Base-by-base conservation (phyloP, 129 eudicot genomes). In the Artemisia tridentata region DNA sequence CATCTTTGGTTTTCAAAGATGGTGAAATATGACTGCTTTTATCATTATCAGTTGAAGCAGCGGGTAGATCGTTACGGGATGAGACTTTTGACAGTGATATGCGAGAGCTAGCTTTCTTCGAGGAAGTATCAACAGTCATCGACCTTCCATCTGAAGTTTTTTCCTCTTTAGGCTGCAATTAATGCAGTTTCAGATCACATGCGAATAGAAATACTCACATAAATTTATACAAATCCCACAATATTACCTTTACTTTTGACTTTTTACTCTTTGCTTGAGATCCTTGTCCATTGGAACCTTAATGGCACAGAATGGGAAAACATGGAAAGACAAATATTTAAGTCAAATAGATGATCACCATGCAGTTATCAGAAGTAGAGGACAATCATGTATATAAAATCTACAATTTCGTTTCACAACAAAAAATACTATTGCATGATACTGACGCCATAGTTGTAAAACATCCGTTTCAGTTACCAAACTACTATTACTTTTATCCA, bases 241-340 rank as follows among this genome's bases (percentile, higher is more conserved):
- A 63, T 45, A n/a, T 83, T 83, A 88, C 97, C 97, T 83, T 87
- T 60, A 31, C 76, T 81, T 85, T 95, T 41, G 81, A 64, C 85
- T 72, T 87, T 73, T 74, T 51, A 75, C 73, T 90, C 83, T 83
- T 95, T 31, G 82, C 57, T 74, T 80, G 92, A 80, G 97, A 79
- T 80, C 91, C 91, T 86, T 76, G 86, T 58, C 88, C 96, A 76
- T 81, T 86, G 58, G 96, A 74, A 83, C 82, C 97, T 92, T 84
- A 47, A 68, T 59, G 46, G 48, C 68, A 62, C 80, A 6, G 67
- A 75, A 77, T 18, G 54, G 31, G 61, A 73, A 45, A 16, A 34
- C 63, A 75, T 7, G 63, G 60, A 58, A 34, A 46, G 55, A 21
- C 41, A 65, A 31, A 15, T 41, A 41, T 63, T 19, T 19, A 60